phyloP scores from a whole-genome alignment of 2,329 filamentous ascomycete genomes.

The Penicillium sp. region DNA sequence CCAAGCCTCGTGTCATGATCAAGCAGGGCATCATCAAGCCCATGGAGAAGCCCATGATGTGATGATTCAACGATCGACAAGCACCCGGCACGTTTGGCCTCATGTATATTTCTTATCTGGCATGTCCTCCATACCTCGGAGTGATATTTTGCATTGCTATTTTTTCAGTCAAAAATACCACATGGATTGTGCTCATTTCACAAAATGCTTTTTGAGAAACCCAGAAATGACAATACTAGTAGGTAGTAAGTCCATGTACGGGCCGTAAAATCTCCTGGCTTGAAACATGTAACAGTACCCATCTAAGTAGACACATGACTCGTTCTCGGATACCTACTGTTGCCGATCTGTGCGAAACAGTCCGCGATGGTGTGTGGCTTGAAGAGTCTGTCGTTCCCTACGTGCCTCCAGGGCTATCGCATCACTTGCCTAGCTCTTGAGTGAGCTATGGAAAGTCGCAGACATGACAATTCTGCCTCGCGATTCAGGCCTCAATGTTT shows the following conservation, averaged over 20 bases:
- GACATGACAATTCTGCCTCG: too few relatives aligned
- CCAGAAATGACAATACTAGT: neutral
- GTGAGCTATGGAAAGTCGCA: too few relatives aligned
- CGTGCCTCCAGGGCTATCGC: too few relatives aligned
- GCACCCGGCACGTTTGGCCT: neutral
- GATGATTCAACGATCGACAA: slow-evolving; percentile 12
- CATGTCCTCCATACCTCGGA: neutral
- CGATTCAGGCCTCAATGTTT: too few relatives aligned
- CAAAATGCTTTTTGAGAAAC: neutral
- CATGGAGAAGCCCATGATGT: slow-evolving; percentile 73
- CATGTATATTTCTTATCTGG: slow-evolving; percentile 9
- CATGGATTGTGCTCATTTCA: neutral
- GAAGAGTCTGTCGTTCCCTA: too few relatives aligned
- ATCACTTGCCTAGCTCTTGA: too few relatives aligned
- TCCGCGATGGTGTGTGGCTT: too few relatives aligned
- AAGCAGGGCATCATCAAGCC: slow-evolving; percentile 89
- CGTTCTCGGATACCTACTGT: too few relatives aligned
- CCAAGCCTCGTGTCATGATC: slow-evolving; percentile 83
- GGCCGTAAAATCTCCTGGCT: neutral
- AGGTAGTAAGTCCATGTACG: neutral
- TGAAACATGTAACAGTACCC: neutral
- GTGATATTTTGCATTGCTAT: neutral
- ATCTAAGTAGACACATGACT: too few relatives aligned
- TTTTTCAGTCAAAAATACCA: neutral
- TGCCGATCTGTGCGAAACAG: too few relatives aligned